Evolutionary conservation across 805 yeast species (phyloP), one percentile per base, ranked within the genome.

Genomic region (Candida koratica): DNA sequence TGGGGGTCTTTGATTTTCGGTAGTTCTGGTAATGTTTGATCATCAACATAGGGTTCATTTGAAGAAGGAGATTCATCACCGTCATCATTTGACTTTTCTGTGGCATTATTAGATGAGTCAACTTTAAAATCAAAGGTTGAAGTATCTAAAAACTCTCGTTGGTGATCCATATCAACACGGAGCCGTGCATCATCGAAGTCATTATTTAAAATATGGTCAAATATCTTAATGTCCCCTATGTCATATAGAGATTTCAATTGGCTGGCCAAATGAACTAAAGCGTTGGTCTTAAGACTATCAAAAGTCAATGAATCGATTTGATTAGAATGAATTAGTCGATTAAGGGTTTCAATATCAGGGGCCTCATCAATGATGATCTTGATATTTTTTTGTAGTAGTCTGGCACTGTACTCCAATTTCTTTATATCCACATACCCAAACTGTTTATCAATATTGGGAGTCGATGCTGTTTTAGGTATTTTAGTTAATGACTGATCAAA

Each of bases 1-100:
- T 66, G 67, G 1, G 74, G 72, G 50, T 81, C 74, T 5, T 67
- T 56, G 26, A 90, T 84, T 19, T 56, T 58, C 0, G 97, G 97
- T 12, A 88, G 57, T 8, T 66, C 67, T 1, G 96, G 97, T 33
- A 29, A 48, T 12, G 12, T 10, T 13, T 23, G 11, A 16, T 30
- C 37, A 37, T n/a, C 44, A 16, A 32, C 15, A 20, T 20, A 20
- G 10, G 7, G 7, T 20, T 20, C 23, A 10, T 20, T 12, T 11
- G 16, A n/a, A n/a, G 13, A 30, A 24, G 38, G 38, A 12, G 11
- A 19, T 7, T 25, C 28, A 25, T 25, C 28, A 25, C 23, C 17
- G 6, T 25, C 28, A 25, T 25, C 28, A 25, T 22, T 17, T 6
- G 31, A 28, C 14, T 17, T 17, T 17, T 17, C 31, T 3, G 15